Percentiles rank a stretch among this genome's conserved stretches.
phyloP scores from a whole-genome alignment of 2,329 filamentous ascomycete species.

The Claviceps paspali region DNA sequence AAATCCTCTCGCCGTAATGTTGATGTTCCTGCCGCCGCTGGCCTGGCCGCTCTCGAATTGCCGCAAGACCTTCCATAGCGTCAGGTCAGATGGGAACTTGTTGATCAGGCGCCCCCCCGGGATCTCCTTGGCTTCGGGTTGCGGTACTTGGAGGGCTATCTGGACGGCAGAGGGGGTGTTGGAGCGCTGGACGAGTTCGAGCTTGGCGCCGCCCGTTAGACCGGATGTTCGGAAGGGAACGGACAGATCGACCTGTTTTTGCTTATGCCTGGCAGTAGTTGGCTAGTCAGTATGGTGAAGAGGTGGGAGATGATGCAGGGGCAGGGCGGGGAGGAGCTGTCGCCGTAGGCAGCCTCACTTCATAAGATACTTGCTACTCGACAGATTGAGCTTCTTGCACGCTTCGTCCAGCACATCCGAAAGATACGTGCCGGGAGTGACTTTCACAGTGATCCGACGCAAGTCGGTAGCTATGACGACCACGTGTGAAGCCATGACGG shows the following conservation, averaged over 20 bases:
- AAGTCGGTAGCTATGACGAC: constrained; percentile 73
- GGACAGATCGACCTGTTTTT: constrained; percentile 75
- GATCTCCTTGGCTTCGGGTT: constrained; percentile 47
- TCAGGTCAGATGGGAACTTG: constrained; percentile 78
- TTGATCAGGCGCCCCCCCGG: constrained; percentile 57
- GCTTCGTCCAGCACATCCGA: constrained; percentile 79
- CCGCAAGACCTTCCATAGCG: constrained; percentile 77
- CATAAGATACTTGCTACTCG: constrained; percentile 59
- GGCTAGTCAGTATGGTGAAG: no score
- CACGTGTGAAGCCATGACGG: constrained; percentile 69
- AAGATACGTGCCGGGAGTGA: constrained; percentile 64
- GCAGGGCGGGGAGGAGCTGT: no score
- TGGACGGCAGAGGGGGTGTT: constrained; percentile 74
- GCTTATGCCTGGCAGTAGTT: constrained; percentile 47
- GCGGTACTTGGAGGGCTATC: constrained; percentile 74
- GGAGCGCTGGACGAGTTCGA: constrained; percentile 79
- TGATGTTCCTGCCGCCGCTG: constrained; percentile 46
- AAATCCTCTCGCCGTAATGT: constrained; percentile 73
- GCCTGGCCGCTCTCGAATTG: constrained; percentile 71
- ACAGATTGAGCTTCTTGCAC: constrained; percentile 64
- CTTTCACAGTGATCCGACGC: constrained; percentile 67
- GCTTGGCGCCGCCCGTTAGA: constrained; percentile 70
- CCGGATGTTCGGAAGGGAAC: constrained; percentile 71
- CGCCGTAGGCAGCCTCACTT: constrained; percentile 62
- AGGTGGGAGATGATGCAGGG: no score